Conservation (phyloP, 495 filamentous ascomycete species). For the Geopyxis carbonaria region DNA sequence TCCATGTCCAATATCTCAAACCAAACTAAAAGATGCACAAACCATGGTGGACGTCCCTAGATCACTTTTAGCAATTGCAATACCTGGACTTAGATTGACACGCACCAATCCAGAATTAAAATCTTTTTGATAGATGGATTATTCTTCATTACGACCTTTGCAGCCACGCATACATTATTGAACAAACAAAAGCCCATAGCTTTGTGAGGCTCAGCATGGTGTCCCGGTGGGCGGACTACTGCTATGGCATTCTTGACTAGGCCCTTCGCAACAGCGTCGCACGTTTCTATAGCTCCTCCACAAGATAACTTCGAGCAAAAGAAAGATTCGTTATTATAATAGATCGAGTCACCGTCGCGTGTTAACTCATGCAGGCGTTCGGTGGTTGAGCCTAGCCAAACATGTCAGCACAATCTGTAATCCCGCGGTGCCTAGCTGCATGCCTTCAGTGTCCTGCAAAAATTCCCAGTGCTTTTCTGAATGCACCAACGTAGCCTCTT, state of each 20-base stretch:
- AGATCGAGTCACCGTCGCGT: constrained; percentile 59
- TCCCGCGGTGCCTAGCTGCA: not conserved
- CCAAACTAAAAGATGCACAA: too few species aligned
- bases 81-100: constrained; percentile 14
- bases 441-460: constrained; percentile 44
- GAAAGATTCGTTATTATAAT: constrained; percentile 69
- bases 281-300: constrained; percentile 92
- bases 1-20: too few species aligned
- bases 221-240: constrained; percentile 83
- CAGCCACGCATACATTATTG: constrained; percentile 88
- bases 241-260: constrained; percentile 86
- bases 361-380: constrained; percentile 45
- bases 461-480: constrained; percentile 56
- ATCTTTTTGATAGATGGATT: constrained; percentile 65
- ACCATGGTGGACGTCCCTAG: constrained; percentile 50
- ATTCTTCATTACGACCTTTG: constrained; percentile 59
- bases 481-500: constrained; percentile 67
- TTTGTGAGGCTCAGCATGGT: constrained; percentile 72
- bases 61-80: too few species aligned
- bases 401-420: not conserved
- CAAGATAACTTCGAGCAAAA: constrained; percentile 64
- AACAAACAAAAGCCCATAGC: constrained; percentile 93
- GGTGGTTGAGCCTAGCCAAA: constrained; percentile 32
- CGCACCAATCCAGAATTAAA: constrained; percentile 89
- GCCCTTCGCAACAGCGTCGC: constrained; percentile 60